Percentiles rank a stretch among this genome's conserved stretches.
Conservation (phyloP, 2,329 filamentous ascomycete species). For the Botryotinia narcissicola region DNA sequence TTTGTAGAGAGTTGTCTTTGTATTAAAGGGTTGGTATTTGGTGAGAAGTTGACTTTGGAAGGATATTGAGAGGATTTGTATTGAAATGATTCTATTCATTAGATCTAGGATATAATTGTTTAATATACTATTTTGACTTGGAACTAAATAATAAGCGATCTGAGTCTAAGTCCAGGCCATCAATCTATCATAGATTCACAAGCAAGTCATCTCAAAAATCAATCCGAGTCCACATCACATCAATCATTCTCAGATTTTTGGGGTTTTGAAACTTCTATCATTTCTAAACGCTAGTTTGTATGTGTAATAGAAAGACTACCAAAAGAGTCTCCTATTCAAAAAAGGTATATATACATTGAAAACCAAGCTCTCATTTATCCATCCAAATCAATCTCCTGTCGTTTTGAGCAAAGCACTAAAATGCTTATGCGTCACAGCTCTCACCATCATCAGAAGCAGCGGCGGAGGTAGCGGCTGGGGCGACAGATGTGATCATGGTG, state of each 20-base stretch:
- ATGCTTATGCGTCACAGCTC: not conserved
- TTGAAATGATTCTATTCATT: no score
- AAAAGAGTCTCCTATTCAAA: not conserved
- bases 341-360: conserved; percentile 13
- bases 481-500: not conserved
- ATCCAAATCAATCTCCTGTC: not conserved
- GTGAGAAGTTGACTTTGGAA: no score
- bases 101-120: no score
- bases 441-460: not conserved
- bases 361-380: not conserved
- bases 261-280: not conserved
- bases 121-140: no score
- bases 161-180: no score
- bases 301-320: not conserved
- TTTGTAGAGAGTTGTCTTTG: no score
- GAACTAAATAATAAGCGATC: no score
- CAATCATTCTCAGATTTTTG: not conserved
- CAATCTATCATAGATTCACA: no score
- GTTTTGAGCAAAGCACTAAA: not conserved
- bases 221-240: no score
- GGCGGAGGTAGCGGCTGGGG: not conserved
- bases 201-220: no score
- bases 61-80: no score
- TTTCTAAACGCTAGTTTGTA: conserved; percentile 1
- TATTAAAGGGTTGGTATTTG: no score